A percentile compares a stretch with the other conserved stretches of the same genome.
phyloP scores from a whole-genome alignment of 2,329 filamentous ascomycete genomes.

The Fusarium sororula region DNA sequence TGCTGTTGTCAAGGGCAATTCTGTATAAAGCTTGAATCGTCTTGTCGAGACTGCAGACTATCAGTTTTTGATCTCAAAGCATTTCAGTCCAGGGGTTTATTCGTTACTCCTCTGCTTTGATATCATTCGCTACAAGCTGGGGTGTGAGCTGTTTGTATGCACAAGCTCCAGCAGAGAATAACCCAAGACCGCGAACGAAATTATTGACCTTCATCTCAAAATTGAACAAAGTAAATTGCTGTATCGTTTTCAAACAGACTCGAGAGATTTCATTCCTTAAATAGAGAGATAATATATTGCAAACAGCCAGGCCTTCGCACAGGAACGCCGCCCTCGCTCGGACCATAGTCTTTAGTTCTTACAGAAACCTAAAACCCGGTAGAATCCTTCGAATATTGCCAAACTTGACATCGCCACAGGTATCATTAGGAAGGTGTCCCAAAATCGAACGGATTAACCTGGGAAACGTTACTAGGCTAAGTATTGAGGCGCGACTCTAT shows the following conservation, averaged over 20 bases:
- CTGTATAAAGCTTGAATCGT: background rate
- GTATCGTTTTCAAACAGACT: too few species aligned
- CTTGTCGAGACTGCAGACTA: background rate
- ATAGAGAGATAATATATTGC: background rate
- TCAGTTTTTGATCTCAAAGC: background rate
- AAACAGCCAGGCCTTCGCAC: background rate
- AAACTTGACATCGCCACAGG: background rate
- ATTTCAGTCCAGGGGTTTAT: too few species aligned
- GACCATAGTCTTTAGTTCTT: background rate
- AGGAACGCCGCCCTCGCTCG: background rate
- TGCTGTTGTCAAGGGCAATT: slow-evolving; percentile 14
- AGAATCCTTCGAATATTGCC: background rate
- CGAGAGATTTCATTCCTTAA: background rate
- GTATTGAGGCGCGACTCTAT: too few species aligned
- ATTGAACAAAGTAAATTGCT: background rate
- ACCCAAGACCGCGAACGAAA: background rate
- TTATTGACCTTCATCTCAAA: slow-evolving; percentile 2
- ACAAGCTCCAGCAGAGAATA: background rate
- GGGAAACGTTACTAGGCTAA: background rate
- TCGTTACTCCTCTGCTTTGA: slow-evolving; percentile 16
- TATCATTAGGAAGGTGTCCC: background rate
- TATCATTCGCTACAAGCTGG: slow-evolving; percentile 1
- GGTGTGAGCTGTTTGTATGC: slow-evolving; percentile 12
- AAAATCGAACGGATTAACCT: background rate
- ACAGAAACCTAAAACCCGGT: background rate